Evolutionary conservation across 2,329 filamentous ascomycete genomes (phyloP), one percentile per base, ranked within the genome.

Genomic region (Alternaria ventricosa): DNA sequence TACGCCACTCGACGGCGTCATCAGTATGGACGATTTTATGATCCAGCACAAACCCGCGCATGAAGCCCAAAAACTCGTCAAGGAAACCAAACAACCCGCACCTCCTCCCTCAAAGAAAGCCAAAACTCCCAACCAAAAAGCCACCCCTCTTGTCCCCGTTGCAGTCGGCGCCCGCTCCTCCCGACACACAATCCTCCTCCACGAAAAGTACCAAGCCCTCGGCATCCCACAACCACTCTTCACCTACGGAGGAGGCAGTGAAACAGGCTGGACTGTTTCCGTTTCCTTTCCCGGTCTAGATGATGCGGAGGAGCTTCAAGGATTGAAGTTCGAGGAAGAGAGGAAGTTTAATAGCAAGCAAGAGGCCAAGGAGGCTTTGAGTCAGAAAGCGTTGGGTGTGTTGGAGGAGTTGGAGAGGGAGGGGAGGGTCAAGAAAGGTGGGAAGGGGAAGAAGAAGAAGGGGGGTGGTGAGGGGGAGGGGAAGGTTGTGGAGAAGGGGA

Each of bases 291-390:
- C 69, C 4, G 68, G 67, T 5, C 45, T 74, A 5, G 44, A 59
- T 0, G 54, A 63, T 27, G 62, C 50, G 2, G 57, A 59, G 4
- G 68, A 70, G 43, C 22, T 68, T 11, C 68, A 74, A 15, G 60
- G 61, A 6, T 23, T 77, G 20, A 64, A 41, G n/a, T 41, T 41
- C n/a, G 36, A 66, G 5, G 70, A 69, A 11, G 27, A 65, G 8
- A 73, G 72, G 3, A 69, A 66, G 15, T 82, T 75, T 64, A 67
- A 69, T 8, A 80, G 72, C 43, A 83, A 84, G 71, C 80, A 80
- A 61, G 79, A 81, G 54, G 82, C 80, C 0, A 83, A 81, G 60
- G 82, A 84, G 60, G 77, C 71, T 2, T 54, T 80, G 22, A 78
- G 77, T 45, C 75, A 75, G 68, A 66, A 61, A n/a, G 80, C 72